Evolutionary conservation across 805 yeast genomes (phyloP), one percentile per base, ranked within the genome.

Genomic region (Metschnikowia reukaufii): DNA sequence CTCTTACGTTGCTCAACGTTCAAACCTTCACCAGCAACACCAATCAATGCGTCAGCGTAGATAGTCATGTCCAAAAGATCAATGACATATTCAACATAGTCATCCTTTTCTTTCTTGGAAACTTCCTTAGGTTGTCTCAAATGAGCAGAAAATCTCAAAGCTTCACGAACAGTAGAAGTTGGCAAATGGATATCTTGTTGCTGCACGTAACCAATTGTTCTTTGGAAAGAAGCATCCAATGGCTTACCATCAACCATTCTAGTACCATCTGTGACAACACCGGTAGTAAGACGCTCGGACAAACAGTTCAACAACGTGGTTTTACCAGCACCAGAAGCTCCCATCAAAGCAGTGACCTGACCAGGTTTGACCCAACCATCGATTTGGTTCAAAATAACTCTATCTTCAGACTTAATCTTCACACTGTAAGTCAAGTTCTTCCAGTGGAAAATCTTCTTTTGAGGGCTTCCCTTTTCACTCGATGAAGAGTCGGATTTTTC

Each of bases 251-350:
- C 84, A 20, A 86, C 91, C 62, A 83, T 58, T 55, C 72, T 57
- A 34, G 49, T 42, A 57, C 83, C 86, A 57, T 88, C 87, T 32
- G 88, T 77, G 35, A 86, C 78, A 15, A 80, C 82, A 66, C 92
- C 94, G 62, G 78, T 72, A 36, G 82, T 77, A 45, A 84, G 78
- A 64, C 92, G 77, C 59, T 83, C 86, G 18, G 89, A 83, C 50
- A 86, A 74, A 55, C 84, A 83, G 64, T 86, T 85, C 57, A 86
- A 72, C 48, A 86, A 70, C 2, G 92, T 86, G 20, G 94, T 86
- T 60, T 86, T 86, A 70, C 94, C 94, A 38, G 94, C 94, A 70
- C 94, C 94, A 29, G 92, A 86, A 44, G 84, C 86, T 59, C 94
- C 94, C 91, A 86, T 85, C 48, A 86, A 72, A 4, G 92, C 92